Evolutionary conservation across 106 monocot species (phyloP).

Genomic region (Vanilla planifolia): DNA sequence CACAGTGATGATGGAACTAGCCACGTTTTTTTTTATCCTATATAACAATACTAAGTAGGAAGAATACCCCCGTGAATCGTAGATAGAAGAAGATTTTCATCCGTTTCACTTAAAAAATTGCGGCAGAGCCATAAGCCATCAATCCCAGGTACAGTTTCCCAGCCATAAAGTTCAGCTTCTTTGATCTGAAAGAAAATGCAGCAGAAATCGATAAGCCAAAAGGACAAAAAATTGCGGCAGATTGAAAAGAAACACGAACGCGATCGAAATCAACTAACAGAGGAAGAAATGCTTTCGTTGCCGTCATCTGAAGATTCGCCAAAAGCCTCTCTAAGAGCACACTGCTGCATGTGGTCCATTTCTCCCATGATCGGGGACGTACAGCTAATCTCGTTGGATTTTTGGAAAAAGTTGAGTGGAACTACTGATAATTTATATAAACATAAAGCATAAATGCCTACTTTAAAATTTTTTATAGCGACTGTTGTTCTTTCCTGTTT

Average conservation of each 20-base stretch:
- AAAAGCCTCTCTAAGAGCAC: slow-evolving; percentile 2
- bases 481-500: too few relatives aligned
- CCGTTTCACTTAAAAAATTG: slow-evolving; percentile 1
- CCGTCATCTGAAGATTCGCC: slow-evolving; percentile 4
- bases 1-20: too few relatives aligned
- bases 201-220: background rate
- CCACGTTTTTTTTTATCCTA: too few relatives aligned
- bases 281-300: background rate
- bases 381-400: too few relatives aligned
- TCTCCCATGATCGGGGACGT: too few relatives aligned
- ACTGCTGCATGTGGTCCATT: background rate
- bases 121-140: slow-evolving; percentile 16
- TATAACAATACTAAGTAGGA: background rate
- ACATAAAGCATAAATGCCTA: too few relatives aligned
- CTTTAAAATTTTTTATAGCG: too few relatives aligned
- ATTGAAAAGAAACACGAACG: background rate
- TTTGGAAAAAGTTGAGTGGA: too few relatives aligned
- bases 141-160: slow-evolving; percentile 12
- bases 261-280: background rate
- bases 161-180: background rate
- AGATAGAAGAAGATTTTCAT: slow-evolving; percentile 8
- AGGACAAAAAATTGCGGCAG: background rate
- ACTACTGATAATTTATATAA: too few relatives aligned
- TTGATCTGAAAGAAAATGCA: background rate
- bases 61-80: slow-evolving; percentile 10